Evolutionary conservation across 768 basidiomycete genomes (phyloP).

Genomic region (Lactarius sanguifluus): DNA sequence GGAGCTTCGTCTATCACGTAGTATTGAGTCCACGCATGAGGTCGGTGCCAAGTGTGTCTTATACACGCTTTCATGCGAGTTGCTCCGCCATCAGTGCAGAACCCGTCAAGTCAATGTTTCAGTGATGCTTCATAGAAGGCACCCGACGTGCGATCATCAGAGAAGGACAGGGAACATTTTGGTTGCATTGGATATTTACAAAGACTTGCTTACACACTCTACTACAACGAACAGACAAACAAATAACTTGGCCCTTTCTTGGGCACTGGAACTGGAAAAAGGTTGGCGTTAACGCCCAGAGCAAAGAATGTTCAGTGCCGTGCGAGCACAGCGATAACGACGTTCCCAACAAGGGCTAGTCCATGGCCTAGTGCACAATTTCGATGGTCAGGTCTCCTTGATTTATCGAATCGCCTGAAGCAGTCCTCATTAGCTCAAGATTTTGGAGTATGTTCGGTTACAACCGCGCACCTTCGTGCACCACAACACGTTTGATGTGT

Average conservation of each 20-base stretch:
- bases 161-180: neutral
- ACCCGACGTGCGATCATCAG: neutral
- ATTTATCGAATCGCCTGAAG: constrained; percentile 85
- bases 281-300: neutral
- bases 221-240: constrained; percentile 2
- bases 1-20: constrained; percentile 3
- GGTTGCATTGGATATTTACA: neutral
- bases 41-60: neutral
- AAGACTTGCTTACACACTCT: constrained; percentile 8
- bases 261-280: constrained; percentile 2
- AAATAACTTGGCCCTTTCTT: constrained; percentile 4
- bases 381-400: constrained; percentile 91
- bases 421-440: constrained; percentile 21
- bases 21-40: neutral
- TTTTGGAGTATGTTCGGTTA: constrained; percentile 15
- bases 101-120: neutral
- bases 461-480: constrained; percentile 67
- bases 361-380: constrained; percentile 76
- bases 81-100: constrained; percentile 1
- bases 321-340: constrained; percentile 1
- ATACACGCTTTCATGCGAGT: constrained; percentile 4
- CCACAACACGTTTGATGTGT: constrained; percentile 90
- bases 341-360: constrained; percentile 38
- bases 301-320: constrained; percentile 7
- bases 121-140: neutral